Percentiles rank a stretch among this genome's conserved stretches.
Conservation (phyloP, 225 moss, liverwort and hornwort species). For the Sphagnum tenellum region DNA sequence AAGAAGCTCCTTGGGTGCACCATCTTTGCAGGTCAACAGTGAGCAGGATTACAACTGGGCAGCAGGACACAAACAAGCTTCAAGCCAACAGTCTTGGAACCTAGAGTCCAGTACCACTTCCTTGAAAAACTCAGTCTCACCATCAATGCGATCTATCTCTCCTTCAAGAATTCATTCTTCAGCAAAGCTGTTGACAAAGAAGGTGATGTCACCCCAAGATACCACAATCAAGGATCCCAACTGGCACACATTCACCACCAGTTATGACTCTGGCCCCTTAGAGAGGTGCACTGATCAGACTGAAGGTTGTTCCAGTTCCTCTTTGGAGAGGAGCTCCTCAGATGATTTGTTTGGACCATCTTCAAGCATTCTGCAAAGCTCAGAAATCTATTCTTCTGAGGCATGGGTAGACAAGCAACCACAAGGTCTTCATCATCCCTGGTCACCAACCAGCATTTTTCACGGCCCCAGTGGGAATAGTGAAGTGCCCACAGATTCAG, state of each 20-base stretch:
- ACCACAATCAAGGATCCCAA: conserved; percentile 13
- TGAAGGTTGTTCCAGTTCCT: not conserved
- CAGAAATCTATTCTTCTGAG: not conserved
- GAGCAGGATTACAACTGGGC: no score
- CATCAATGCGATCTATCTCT: no score
- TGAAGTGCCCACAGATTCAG: conserved; percentile 26
- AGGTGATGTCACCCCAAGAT: no score
- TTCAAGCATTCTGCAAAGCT: conserved; percentile 3
- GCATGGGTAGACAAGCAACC: conserved; percentile 14
- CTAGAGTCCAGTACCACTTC: not conserved
- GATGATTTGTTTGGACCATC: no score
- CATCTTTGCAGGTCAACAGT: no score
- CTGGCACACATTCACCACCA: conserved; percentile 26
- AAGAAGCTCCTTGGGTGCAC: no score
- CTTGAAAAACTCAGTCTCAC: no score
- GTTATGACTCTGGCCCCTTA: conserved; percentile 14
- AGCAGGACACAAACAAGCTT: no score
- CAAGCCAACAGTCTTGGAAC: no score
- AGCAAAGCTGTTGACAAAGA: no score
- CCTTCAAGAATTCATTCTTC: no score
- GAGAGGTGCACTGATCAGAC: conserved; percentile 8
- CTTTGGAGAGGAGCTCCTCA: no score
- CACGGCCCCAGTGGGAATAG: conserved; percentile 51
- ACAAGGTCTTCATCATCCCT: conserved; percentile 23
- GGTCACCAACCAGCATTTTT: conserved; percentile 73